Evolutionary conservation across 176 grass and related monocot species (phyloP).

Genomic region (Luzula sylvatica): DNA sequence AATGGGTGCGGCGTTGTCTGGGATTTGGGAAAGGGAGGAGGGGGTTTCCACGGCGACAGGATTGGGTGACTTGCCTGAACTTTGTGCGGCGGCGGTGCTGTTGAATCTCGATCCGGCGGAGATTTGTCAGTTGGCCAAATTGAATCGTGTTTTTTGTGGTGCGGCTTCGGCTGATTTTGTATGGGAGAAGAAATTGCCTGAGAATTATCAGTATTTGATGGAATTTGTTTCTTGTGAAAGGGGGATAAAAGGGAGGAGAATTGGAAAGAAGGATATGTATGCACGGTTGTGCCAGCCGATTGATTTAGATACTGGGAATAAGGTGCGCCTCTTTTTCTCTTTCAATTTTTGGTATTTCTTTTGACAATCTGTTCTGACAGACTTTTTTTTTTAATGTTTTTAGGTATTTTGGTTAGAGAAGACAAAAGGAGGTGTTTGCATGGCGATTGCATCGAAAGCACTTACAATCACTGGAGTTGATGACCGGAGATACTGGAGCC

Average conservation of each 20-base stretch:
- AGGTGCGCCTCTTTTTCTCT: slow-evolving; percentile 24
- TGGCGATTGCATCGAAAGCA: slow-evolving; percentile 69
- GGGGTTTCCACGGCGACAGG: slow-evolving; percentile 21
- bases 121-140: slow-evolving; percentile 61
- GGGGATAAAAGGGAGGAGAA: neutral
- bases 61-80: slow-evolving; percentile 72
- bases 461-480: slow-evolving; percentile 72
- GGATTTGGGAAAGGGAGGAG: slow-evolving; percentile 28
- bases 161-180: slow-evolving; percentile 72
- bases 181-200: slow-evolving; percentile 85
- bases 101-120: slow-evolving; percentile 60
- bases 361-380: neutral
- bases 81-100: slow-evolving; percentile 59
- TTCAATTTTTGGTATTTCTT: neutral
- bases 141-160: slow-evolving; percentile 57
- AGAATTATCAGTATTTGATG: slow-evolving; percentile 61
- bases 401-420: slow-evolving; percentile 92
- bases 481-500: slow-evolving; percentile 79
- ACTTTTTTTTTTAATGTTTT: slow-evolving; percentile 10
- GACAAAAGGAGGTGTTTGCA: slow-evolving; percentile 57
- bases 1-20: slow-evolving; percentile 73
- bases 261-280: slow-evolving; percentile 75
- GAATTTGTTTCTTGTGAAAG: slow-evolving; percentile 36
- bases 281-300: slow-evolving; percentile 53
- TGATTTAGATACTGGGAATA: slow-evolving; percentile 42